phyloP scores from a whole-genome alignment of 176 grass and related monocot species.

The Rhynchospora pubera region DNA sequence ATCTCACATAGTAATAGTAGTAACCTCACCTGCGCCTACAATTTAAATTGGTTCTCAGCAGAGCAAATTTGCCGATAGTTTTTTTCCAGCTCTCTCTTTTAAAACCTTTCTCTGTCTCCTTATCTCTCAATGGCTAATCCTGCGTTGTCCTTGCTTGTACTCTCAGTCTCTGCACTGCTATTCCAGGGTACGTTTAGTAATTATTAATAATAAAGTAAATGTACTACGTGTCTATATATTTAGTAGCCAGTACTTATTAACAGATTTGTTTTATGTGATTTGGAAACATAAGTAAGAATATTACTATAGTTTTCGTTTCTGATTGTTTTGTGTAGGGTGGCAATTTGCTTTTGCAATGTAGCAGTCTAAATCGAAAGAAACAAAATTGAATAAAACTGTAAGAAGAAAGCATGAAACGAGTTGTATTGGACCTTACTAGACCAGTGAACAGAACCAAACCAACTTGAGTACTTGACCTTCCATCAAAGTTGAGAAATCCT shows the following conservation, averaged over 20 bases:
- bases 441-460: background rate
- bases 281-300: background rate
- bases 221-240: no score
- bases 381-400: no score
- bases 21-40: background rate
- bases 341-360: background rate
- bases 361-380: background rate
- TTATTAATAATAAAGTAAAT: background rate
- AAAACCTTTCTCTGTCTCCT: no score
- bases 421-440: background rate
- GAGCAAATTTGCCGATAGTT: background rate
- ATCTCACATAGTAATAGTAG: background rate
- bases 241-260: background rate
- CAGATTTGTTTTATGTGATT: background rate
- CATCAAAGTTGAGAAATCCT: no score
- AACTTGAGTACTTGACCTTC: background rate
- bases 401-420: no score
- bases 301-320: background rate
- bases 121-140: slow-evolving; percentile 11
- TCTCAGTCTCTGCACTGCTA: slow-evolving; percentile 10
- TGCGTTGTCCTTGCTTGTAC: slow-evolving; percentile 1
- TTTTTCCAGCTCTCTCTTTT: no score
- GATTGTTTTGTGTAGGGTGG: background rate
- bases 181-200: background rate
- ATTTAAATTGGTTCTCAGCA: background rate